A percentile compares a stretch with the other conserved stretches of the same genome.
Evolutionary conservation across 768 basidiomycete species (phyloP).

Genomic region (Phylloporus scabripes): DNA sequence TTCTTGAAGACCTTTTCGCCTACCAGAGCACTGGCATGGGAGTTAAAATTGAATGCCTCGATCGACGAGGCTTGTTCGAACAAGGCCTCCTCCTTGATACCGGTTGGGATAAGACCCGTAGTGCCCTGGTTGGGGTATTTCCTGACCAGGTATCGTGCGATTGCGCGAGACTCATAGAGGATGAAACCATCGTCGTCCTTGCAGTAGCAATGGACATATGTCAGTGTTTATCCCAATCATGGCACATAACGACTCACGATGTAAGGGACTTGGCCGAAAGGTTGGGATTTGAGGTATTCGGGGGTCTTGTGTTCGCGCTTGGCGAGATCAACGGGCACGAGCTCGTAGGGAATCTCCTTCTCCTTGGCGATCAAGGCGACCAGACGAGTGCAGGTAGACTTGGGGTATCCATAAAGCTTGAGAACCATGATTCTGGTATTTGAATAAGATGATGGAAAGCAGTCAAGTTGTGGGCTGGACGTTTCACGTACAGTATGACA

Average conservation of each 20-base stretch:
- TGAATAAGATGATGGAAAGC: not conserved
- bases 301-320: slow-evolving; percentile 43
- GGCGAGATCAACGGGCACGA: slow-evolving; percentile 38
- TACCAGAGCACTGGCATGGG: slow-evolving; percentile 35
- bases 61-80: slow-evolving; percentile 49
- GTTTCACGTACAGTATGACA: not conserved
- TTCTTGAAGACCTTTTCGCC: slow-evolving; percentile 43
- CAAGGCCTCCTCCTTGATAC: slow-evolving; percentile 33
- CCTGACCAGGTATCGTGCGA: slow-evolving; percentile 36
- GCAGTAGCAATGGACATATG: not conserved
- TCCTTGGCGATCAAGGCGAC: slow-evolving; percentile 49
- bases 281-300: slow-evolving; percentile 46
- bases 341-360: slow-evolving; percentile 50
- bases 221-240: not conserved
- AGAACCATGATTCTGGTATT: slow-evolving; percentile 14
- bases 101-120: slow-evolving; percentile 31
- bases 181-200: slow-evolving; percentile 38
- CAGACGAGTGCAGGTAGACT: slow-evolving; percentile 46
- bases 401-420: slow-evolving; percentile 13
- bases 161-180: slow-evolving; percentile 40
- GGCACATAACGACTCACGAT: slow-evolving; percentile 5
- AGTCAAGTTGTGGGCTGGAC: not conserved
- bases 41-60: slow-evolving; percentile 50
- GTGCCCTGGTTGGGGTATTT: slow-evolving; percentile 36
- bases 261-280: slow-evolving; percentile 47